phyloP scores from a whole-genome alignment of 305 asterid species.

The Fraxinus velutina region DNA sequence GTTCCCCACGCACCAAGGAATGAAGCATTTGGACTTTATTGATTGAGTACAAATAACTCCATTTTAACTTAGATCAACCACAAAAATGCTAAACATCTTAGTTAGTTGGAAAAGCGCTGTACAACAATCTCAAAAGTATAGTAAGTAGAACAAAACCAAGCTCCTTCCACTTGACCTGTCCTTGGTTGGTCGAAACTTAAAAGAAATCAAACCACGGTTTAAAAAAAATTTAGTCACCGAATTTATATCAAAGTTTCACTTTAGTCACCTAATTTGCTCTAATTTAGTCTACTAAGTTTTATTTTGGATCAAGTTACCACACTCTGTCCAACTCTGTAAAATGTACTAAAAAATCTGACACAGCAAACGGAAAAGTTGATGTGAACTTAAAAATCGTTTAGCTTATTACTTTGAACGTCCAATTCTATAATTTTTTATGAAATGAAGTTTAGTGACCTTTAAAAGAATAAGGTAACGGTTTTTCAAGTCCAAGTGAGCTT shows the following conservation, averaged over 20 bases:
- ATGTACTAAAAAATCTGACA: background rate
- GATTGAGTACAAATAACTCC: background rate
- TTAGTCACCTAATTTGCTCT: background rate
- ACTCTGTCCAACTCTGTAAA: background rate
- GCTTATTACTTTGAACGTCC: background rate
- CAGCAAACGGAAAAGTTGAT: background rate
- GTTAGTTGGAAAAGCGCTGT: background rate
- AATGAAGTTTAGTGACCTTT: background rate
- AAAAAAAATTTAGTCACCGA: background rate
- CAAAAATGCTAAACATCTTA: background rate
- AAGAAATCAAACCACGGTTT: background rate
- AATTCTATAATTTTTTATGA: background rate
- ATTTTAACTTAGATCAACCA: background rate
- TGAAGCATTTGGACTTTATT: background rate
- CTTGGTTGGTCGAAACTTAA: background rate
- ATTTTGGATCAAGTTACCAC: background rate
- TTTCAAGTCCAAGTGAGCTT: background rate
- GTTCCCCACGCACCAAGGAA: background rate
- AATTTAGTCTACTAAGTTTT: background rate
- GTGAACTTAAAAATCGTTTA: background rate
- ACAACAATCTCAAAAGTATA: background rate
- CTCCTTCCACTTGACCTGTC: background rate
- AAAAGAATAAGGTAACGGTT: background rate
- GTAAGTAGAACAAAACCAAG: background rate
- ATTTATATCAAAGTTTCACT: background rate